Evolutionary conservation across 2,329 filamentous ascomycete genomes (phyloP).

Genomic region (Exophiala calicioides): DNA sequence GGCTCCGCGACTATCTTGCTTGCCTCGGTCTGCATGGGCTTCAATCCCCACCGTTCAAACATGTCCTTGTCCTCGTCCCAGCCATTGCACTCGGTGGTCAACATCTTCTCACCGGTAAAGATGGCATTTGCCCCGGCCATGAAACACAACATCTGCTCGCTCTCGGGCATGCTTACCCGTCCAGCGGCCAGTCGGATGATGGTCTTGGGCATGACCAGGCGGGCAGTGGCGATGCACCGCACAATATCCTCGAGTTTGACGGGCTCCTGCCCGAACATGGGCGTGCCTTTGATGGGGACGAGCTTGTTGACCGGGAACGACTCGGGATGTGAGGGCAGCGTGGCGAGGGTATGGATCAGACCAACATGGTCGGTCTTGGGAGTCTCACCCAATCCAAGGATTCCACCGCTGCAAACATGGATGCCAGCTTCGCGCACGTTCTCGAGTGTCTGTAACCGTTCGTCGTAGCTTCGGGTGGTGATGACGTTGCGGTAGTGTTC

Average conservation of each 20-base stretch:
- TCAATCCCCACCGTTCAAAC: slow-evolving; percentile 79
- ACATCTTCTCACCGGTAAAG: slow-evolving; percentile 93
- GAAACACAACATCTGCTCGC: slow-evolving; percentile 87
- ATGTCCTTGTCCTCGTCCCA: slow-evolving; percentile 86
- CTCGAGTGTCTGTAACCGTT: slow-evolving; percentile 75
- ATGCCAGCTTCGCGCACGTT: slow-evolving; percentile 84
- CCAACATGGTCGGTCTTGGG: slow-evolving; percentile 73
- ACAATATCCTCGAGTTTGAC: slow-evolving; percentile 77
- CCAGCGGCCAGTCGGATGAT: slow-evolving; percentile 87
- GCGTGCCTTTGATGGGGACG: slow-evolving; percentile 87
- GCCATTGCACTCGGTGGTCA: slow-evolving; percentile 86
- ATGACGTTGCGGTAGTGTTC: slow-evolving; percentile 85
- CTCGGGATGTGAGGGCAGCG: slow-evolving; percentile 78
- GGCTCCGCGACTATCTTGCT: slow-evolving; percentile 30
- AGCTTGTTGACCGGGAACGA: slow-evolving; percentile 90
- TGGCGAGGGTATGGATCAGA: slow-evolving; percentile 78
- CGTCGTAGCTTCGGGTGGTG: slow-evolving; percentile 82
- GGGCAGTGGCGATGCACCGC: slow-evolving; percentile 79
- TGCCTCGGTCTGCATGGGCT: slow-evolving; percentile 64
- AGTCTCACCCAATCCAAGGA: slow-evolving; percentile 80
- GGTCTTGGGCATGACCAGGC: slow-evolving; percentile 78
- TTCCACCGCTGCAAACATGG: slow-evolving; percentile 87
- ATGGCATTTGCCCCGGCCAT: slow-evolving; percentile 91
- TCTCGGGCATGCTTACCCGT: slow-evolving; percentile 79
- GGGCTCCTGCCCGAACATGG: slow-evolving; percentile 71